These are phyloP conservation scores for Nitzschia sp. DNA, from an alignment of 108 stramenopile genomes.

Conservation along the genomic window DNA sequence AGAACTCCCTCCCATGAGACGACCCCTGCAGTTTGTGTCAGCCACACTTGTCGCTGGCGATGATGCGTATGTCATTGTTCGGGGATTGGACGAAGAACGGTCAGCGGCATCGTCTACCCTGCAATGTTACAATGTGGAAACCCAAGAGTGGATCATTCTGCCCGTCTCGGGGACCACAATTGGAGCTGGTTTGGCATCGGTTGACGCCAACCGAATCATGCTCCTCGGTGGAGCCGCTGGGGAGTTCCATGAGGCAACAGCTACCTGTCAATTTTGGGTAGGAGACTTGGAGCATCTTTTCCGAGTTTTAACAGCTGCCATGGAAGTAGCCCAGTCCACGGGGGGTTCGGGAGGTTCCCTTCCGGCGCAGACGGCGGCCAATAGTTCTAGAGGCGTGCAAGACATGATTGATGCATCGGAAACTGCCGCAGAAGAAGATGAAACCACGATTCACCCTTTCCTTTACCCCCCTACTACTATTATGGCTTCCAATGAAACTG, in stretches of 20 bases:
- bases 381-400: background rate
- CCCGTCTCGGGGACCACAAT: background rate
- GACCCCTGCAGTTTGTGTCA: conserved; percentile 3
- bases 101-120: background rate
- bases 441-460: conserved; percentile 15
- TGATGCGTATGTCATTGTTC: conserved; percentile 6
- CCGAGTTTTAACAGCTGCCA: background rate
- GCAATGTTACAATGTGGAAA: conserved; percentile 5
- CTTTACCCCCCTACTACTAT: background rate
- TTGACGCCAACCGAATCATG: background rate
- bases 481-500: background rate
- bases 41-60: background rate
- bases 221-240: conserved; percentile 1
- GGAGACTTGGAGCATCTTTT: background rate
- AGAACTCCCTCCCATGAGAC: background rate
- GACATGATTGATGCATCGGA: background rate
- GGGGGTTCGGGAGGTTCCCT: background rate
- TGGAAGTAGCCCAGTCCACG: background rate
- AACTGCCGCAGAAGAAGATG: background rate
- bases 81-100: background rate
- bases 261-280: conserved; percentile 4
- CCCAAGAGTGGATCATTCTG: conserved; percentile 6
- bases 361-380: background rate
- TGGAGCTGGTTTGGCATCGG: background rate
- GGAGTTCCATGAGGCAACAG: conserved; percentile 2